Evolutionary conservation across 306 rosid genomes (phyloP).

Genomic region (Gillenia trifoliata): DNA sequence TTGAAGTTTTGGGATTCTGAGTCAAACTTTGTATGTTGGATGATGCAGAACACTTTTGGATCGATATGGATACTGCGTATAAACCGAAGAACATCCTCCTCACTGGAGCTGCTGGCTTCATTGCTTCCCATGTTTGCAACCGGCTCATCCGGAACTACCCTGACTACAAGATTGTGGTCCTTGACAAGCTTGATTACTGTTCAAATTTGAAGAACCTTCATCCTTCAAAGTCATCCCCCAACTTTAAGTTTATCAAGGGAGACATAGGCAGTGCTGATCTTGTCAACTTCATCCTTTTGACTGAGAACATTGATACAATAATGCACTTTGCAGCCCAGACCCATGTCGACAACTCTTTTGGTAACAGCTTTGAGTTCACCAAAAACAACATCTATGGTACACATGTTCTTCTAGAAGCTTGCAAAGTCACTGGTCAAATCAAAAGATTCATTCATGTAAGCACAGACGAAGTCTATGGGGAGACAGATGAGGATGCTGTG

Average conservation of each 20-base stretch:
- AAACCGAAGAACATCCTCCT: slow-evolving; percentile 54
- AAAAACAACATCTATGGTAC: slow-evolving; percentile 57
- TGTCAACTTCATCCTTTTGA: slow-evolving; percentile 45
- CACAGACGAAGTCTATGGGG: slow-evolving; percentile 62
- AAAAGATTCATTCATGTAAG: slow-evolving; percentile 60
- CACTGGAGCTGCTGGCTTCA: slow-evolving; percentile 74
- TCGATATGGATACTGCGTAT: slow-evolving; percentile 30
- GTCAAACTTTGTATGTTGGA: neutral
- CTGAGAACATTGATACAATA: slow-evolving; percentile 55
- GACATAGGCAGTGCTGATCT: slow-evolving; percentile 53
- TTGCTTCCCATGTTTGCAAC: slow-evolving; percentile 68
- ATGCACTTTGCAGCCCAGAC: slow-evolving; percentile 71
- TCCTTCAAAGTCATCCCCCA: slow-evolving; percentile 39
- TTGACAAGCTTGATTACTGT: slow-evolving; percentile 68
- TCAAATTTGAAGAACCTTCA: slow-evolving; percentile 48
- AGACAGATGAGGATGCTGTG: slow-evolving; percentile 54
- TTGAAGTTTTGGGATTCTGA: neutral
- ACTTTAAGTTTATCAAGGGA: slow-evolving; percentile 56
- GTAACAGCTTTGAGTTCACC: slow-evolving; percentile 62
- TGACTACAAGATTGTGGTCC: slow-evolving; percentile 43
- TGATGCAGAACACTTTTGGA: slow-evolving; percentile 22
- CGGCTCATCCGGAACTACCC: slow-evolving; percentile 44
- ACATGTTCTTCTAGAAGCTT: slow-evolving; percentile 61
- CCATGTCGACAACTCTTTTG: slow-evolving; percentile 58
- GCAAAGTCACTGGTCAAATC: slow-evolving; percentile 44